A percentile compares a stretch with the other conserved stretches of the same genome.
These are phyloP conservation scores for Pseudogymnoascus sp. DNA, from an alignment of 2,329 filamentous ascomycete species.

Conservation along the genomic window DNA sequence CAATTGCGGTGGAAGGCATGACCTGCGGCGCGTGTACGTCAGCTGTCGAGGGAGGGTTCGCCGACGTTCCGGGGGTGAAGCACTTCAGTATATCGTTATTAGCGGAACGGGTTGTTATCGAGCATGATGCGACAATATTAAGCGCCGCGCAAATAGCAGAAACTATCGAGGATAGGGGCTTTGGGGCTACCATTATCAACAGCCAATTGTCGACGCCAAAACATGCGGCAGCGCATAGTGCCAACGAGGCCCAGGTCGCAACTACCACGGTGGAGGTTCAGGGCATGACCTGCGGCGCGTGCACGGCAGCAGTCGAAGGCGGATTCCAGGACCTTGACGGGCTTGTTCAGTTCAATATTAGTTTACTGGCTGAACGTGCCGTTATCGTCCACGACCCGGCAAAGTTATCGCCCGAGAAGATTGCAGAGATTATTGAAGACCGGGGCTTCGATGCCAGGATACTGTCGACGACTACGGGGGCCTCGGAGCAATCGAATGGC, in stretches of 20 bases:
- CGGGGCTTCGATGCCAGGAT: constrained; percentile 79
- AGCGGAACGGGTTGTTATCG: constrained; percentile 76
- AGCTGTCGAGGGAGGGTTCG: constrained; percentile 73
- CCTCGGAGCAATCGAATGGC: constrained; percentile 43
- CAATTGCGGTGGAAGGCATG: constrained; percentile 76
- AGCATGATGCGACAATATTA: constrained; percentile 58
- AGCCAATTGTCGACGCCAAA: constrained; percentile 44
- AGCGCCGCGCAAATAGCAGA: constrained; percentile 46
- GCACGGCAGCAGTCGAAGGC: constrained; percentile 81
- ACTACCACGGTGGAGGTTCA: constrained; percentile 84
- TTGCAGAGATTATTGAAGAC: constrained; percentile 79
- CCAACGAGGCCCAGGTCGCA: constrained; percentile 39
- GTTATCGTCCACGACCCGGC: constrained; percentile 75
- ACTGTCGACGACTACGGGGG: constrained; percentile 64
- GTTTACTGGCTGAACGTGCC: constrained; percentile 82
- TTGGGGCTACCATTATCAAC: constrained; percentile 71
- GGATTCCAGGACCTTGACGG: constrained; percentile 73
- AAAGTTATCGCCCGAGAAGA: constrained; percentile 63
- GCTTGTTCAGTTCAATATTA: constrained; percentile 86
- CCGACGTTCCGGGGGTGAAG: constrained; percentile 63
- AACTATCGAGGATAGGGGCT: constrained; percentile 63
- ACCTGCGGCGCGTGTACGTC: constrained; percentile 86
- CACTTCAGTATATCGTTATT: constrained; percentile 75
- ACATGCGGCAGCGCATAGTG: constrained; percentile 16
- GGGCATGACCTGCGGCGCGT: constrained; percentile 97